These are phyloP conservation scores for Magnusiomyces starmeri DNA, from an alignment of 1,139 yeast genomes.

Conservation along the genomic window DNA sequence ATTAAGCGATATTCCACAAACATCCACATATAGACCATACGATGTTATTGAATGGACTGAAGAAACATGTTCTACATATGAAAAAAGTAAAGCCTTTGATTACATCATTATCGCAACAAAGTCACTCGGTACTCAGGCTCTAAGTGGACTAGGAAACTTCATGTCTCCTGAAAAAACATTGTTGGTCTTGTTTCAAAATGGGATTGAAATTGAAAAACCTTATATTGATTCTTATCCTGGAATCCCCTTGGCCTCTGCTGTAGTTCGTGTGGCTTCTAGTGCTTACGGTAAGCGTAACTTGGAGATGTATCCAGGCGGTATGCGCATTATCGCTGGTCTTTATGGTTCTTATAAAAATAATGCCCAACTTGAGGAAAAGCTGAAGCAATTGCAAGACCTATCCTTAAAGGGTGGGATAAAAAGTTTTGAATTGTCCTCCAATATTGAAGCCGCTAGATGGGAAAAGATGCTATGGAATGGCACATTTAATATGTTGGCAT, in stretches of 20 bases:
- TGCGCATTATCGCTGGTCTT: slow-evolving; percentile 17
- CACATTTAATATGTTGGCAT: slow-evolving; percentile 22
- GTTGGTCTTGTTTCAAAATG: slow-evolving; percentile 23
- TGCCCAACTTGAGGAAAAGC: not conserved
- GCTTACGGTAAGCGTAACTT: slow-evolving; percentile 15
- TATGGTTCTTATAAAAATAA: not conserved
- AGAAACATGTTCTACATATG: slow-evolving; percentile 11
- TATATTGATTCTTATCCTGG: slow-evolving; percentile 19
- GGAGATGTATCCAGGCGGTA: slow-evolving; percentile 11
- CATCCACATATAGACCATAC: slow-evolving; percentile 5
- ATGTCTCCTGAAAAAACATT: slow-evolving; percentile 17
- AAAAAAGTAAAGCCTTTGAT: slow-evolving; percentile 17
- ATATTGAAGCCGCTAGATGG: slow-evolving; percentile 21
- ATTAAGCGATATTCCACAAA: slow-evolving; percentile 1
- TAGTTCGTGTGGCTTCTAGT: slow-evolving; percentile 19
- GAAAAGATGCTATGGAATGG: slow-evolving; percentile 25
- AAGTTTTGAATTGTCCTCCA: slow-evolving; percentile 8
- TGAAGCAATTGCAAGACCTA: not conserved
- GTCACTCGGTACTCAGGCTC: slow-evolving; percentile 16
- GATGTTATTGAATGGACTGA: slow-evolving; percentile 15
- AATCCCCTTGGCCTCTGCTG: slow-evolving; percentile 21
- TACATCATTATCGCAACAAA: slow-evolving; percentile 22
- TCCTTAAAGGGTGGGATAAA: slow-evolving; percentile 15
- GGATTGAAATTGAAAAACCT: slow-evolving; percentile 24
- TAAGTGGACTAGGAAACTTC: slow-evolving; percentile 18